These are phyloP conservation scores for Plenodomus biglobosus DNA, from an alignment of 2,329 filamentous ascomycete species.

Conservation along the genomic window DNA sequence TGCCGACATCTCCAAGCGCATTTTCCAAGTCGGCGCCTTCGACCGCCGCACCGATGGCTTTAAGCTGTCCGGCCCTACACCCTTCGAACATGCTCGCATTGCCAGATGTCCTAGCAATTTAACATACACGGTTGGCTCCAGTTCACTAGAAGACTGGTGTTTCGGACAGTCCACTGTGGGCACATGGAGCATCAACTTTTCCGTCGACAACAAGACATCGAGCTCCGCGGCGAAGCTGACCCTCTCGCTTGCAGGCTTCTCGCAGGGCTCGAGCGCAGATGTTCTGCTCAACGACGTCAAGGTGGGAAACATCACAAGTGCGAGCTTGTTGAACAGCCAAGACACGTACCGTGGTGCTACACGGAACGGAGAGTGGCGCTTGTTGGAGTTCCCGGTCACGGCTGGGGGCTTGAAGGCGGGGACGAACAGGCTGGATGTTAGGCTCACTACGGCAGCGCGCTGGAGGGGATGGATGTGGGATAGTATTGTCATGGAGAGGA, in stretches of 20 bases:
- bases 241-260: constrained; percentile 51
- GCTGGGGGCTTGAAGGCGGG: constrained; percentile 35
- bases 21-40: constrained; percentile 55
- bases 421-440: constrained; percentile 43
- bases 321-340: constrained; percentile 48
- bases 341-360: constrained; percentile 53
- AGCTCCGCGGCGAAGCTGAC: constrained; percentile 42
- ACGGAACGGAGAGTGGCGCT: constrained; percentile 52
- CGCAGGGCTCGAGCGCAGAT: constrained; percentile 45
- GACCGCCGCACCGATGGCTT: constrained; percentile 53
- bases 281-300: constrained; percentile 48
- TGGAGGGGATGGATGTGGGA: constrained; percentile 51
- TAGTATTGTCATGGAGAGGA: constrained; percentile 44
- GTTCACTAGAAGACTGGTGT: constrained; percentile 49
- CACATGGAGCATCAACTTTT: constrained; percentile 42
- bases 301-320: constrained; percentile 47
- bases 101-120: constrained; percentile 50
- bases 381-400: constrained; percentile 47
- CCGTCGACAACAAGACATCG: constrained; percentile 12
- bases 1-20: constrained; percentile 39
- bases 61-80: constrained; percentile 45
- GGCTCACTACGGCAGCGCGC: constrained; percentile 37
- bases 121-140: constrained; percentile 48
- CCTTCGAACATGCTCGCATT: constrained; percentile 51
- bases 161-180: constrained; percentile 50